phyloP scores from a whole-genome alignment of 208 protist species.

The Acanthamoeba culbertsoni region DNA sequence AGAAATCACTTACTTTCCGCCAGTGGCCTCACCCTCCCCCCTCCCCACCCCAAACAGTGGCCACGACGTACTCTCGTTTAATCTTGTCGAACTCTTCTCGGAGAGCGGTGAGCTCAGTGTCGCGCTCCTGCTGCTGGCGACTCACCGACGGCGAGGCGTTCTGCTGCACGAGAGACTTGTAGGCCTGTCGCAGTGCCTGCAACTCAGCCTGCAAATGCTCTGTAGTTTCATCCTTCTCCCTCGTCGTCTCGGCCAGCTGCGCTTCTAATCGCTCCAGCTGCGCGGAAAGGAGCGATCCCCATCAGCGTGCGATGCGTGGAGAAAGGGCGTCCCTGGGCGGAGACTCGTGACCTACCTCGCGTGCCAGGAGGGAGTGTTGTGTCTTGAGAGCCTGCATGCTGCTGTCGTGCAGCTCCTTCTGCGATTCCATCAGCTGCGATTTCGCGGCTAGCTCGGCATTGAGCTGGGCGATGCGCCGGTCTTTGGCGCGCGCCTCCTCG shows the following conservation, averaged over 20 bases:
- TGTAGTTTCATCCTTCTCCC: not conserved
- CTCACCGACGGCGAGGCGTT: not conserved
- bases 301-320: not conserved
- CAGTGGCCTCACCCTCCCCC: not conserved
- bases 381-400: not conserved
- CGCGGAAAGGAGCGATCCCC: not conserved
- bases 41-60: not conserved
- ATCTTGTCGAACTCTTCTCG: not conserved
- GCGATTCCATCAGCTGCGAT: not conserved
- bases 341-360: not conserved
- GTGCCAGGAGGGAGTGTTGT: not conserved
- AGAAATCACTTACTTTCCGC: not conserved
- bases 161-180: not conserved
- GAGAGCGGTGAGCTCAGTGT: not conserved
- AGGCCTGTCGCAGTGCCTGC: not conserved
- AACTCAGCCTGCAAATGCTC: not conserved
- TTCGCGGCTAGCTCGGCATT: not conserved
- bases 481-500: not conserved
- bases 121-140: not conserved
- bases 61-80: not conserved
- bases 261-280: not conserved
- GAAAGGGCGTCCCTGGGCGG: not conserved
- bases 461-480: not conserved
- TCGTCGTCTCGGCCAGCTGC: not conserved
- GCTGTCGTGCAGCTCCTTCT: not conserved